phyloP scores from a whole-genome alignment of 257 asterid species.

The Verbena officinalis region DNA sequence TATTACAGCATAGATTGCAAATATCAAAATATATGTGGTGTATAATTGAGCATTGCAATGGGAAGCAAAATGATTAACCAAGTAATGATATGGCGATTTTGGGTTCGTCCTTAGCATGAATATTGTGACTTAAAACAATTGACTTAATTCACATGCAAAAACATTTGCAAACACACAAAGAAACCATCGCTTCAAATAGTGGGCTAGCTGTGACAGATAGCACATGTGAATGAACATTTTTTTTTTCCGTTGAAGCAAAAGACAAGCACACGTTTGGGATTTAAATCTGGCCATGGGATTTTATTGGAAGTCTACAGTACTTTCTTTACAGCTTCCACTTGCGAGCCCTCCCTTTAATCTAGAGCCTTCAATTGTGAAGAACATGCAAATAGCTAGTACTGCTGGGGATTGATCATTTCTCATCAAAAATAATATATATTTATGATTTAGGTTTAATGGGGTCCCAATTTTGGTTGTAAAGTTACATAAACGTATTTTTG shows the following conservation, averaged over 20 bases:
- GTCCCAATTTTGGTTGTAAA: background rate
- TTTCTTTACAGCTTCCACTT: slow-evolving; percentile 28
- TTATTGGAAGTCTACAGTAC: background rate
- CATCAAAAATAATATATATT: background rate
- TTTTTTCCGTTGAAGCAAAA: slow-evolving; percentile 1
- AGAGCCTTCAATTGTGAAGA: slow-evolving; percentile 17
- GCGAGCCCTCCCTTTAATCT: background rate
- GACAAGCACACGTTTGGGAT: slow-evolving; percentile 26
- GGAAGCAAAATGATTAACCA: slow-evolving; percentile 31
- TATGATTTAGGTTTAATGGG: slow-evolving; percentile 8
- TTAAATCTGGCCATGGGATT: background rate
- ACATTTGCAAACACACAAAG: slow-evolving; percentile 20
- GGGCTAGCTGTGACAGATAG: slow-evolving; percentile 8
- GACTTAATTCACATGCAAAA: slow-evolving; percentile 19
- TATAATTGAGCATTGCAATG: slow-evolving; percentile 15
- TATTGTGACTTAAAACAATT: slow-evolving; percentile 21
- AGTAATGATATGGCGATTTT: slow-evolving; percentile 1
- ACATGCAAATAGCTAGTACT: background rate
- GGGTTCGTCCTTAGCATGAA: slow-evolving; percentile 19
- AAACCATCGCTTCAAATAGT: background rate
- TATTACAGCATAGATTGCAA: slow-evolving; percentile 3
- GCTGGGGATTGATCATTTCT: background rate
- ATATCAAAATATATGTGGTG: background rate
- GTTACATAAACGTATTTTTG: background rate
- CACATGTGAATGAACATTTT: slow-evolving; percentile 21